Evolutionary conservation across 2,329 filamentous ascomycete genomes (phyloP).

Genomic region (Scolecobasidium constrictum): DNA sequence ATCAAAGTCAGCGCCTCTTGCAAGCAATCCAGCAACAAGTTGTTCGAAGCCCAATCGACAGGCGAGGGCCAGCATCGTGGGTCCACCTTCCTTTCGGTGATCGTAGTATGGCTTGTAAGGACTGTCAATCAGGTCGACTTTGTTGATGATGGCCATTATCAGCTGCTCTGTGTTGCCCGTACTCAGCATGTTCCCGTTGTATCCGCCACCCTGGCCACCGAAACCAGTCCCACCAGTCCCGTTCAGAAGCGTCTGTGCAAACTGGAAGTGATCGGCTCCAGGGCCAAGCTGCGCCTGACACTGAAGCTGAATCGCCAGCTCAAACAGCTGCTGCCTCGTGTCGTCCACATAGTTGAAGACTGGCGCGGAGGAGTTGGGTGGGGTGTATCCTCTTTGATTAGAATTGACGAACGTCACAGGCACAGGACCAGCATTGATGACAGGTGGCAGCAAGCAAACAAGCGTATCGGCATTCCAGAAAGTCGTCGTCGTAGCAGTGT

Average conservation of each 20-base stretch:
- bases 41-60: constrained; percentile 64
- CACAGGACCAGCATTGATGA: constrained; percentile 55
- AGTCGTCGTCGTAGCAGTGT: constrained; percentile 58
- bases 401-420: constrained; percentile 55
- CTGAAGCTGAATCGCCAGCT: constrained; percentile 40
- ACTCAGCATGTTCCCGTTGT: constrained; percentile 14
- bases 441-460: constrained; percentile 67
- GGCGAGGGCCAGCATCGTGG: constrained; percentile 72
- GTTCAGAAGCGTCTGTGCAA: constrained; percentile 9
- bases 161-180: constrained; percentile 50
- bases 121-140: constrained; percentile 68
- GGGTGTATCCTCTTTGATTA: constrained; percentile 35
- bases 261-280: constrained; percentile 16
- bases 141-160: constrained; percentile 63
- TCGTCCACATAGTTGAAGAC: constrained; percentile 63
- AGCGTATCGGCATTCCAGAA: constrained; percentile 74
- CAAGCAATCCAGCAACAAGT: constrained; percentile 66
- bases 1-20: constrained; percentile 67
- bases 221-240: background rate
- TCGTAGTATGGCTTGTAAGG: constrained; percentile 58
- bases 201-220: constrained; percentile 9
- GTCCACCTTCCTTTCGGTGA: constrained; percentile 52
- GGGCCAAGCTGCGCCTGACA: constrained; percentile 23
- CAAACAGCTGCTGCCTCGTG: constrained; percentile 56
- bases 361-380: constrained; percentile 31